Evolutionary conservation across 2,329 filamentous ascomycete species (phyloP).

Genomic region (Alternaria conjuncta): DNA sequence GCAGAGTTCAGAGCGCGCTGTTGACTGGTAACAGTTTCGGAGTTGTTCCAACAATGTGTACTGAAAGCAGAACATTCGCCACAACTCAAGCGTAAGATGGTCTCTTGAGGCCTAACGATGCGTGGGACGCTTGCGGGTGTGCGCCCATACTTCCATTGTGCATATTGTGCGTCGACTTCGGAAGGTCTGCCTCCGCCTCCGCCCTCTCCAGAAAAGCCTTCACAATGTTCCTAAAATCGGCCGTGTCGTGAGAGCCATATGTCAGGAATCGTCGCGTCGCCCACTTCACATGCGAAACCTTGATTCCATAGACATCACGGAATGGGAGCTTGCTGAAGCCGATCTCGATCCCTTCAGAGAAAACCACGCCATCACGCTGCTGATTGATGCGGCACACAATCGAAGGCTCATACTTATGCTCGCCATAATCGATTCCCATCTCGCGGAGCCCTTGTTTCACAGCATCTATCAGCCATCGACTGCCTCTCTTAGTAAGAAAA

Average conservation of each 20-base stretch:
- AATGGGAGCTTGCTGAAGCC: slow-evolving; percentile 35
- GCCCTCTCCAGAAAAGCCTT: slow-evolving; percentile 27
- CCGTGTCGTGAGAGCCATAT: slow-evolving; percentile 7
- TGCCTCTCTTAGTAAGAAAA: slow-evolving; percentile 32
- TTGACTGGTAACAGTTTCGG: neutral
- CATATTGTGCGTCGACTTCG: neutral
- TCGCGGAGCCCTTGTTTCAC: slow-evolving; percentile 30
- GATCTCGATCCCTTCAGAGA: slow-evolving; percentile 30
- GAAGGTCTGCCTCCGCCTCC: slow-evolving; percentile 9
- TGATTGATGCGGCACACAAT: slow-evolving; percentile 34
- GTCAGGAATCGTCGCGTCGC: slow-evolving; percentile 19
- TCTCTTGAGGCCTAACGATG: neutral
- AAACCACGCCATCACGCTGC: slow-evolving; percentile 27
- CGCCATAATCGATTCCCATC: slow-evolving; percentile 31
- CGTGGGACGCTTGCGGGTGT: neutral
- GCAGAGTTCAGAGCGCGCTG: neutral
- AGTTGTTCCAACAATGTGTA: neutral
- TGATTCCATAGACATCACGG: slow-evolving; percentile 32
- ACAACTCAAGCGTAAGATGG: slow-evolving; percentile 5
- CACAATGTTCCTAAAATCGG: slow-evolving; percentile 26
- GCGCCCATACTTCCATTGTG: neutral
- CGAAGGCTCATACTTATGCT: slow-evolving; percentile 14
- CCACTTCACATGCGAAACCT: slow-evolving; percentile 26
- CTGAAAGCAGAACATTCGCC: neutral
- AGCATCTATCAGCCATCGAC: slow-evolving; percentile 34